A percentile compares a stretch with the other conserved stretches of the same genome.
These are phyloP conservation scores for Pilaira anomala DNA, from an alignment of 192 early-diverging fungal species.

Conservation along the genomic window DNA sequence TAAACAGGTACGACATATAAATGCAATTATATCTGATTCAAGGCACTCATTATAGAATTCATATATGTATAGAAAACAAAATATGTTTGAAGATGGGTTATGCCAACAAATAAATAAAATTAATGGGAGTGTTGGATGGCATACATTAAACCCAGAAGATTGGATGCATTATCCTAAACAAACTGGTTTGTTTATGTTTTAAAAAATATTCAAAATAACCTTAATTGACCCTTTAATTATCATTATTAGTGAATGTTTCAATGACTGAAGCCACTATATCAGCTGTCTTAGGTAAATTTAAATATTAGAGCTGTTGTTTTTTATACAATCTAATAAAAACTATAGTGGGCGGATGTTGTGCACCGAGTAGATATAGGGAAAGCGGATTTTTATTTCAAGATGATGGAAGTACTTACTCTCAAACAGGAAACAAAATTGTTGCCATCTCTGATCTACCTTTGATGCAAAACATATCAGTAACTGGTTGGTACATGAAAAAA, in stretches of 20 bases:
- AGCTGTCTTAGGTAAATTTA: slow-evolving; percentile 21
- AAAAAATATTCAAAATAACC: not conserved
- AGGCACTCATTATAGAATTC: not conserved
- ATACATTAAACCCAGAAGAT: slow-evolving; percentile 13
- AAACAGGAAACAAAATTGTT: slow-evolving; percentile 20
- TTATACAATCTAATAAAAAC: not conserved
- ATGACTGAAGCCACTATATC: slow-evolving; percentile 10
- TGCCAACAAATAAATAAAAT: slow-evolving; percentile 15
- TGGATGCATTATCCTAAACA: slow-evolving; percentile 35
- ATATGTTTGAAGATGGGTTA: slow-evolving; percentile 26
- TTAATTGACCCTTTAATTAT: not conserved
- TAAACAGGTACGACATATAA: slow-evolving; percentile 22
- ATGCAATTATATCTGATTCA: not conserved
- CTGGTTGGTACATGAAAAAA: slow-evolving; percentile 29
- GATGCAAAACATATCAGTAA: slow-evolving; percentile 20
- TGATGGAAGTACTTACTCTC: slow-evolving; percentile 17
- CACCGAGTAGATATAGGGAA: slow-evolving; percentile 26
- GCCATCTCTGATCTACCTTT: slow-evolving; percentile 25
- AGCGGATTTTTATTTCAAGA: slow-evolving; percentile 24
- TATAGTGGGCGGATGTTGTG: slow-evolving; percentile 35
- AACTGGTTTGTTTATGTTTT: no score
- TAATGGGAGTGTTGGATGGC: not conserved
- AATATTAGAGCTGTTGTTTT: not conserved
- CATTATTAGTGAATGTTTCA: slow-evolving; percentile 20
- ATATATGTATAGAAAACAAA: slow-evolving; percentile 18